Percentiles rank a stretch among this genome's conserved stretches.
These are phyloP conservation scores for Clarireedia monteithiana DNA, from an alignment of 2,329 filamentous ascomycete species.

Conservation along the genomic window DNA sequence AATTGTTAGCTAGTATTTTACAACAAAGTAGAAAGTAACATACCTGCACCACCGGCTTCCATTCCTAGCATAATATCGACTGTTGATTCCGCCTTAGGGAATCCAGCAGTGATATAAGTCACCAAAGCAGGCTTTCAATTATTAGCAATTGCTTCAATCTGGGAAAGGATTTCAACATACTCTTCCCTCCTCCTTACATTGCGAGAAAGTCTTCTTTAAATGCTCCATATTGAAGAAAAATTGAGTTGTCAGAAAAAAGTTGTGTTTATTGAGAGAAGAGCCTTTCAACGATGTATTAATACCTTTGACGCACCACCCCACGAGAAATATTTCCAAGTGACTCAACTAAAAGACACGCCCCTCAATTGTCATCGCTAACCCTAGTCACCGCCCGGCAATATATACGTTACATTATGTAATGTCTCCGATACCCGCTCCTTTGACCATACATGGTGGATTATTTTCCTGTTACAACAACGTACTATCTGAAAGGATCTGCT, in stretches of 20 bases:
- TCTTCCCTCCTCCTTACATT: slow-evolving; percentile 45
- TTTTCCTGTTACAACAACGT: no score
- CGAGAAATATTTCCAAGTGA: neutral
- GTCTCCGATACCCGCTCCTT: no score
- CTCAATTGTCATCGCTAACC: neutral
- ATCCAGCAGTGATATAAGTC: slow-evolving; percentile 94
- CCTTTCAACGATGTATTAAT: neutral
- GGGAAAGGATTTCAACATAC: slow-evolving; percentile 22
- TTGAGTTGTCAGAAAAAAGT: slow-evolving; percentile 11
- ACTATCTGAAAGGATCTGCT: no score
- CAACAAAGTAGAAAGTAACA: slow-evolving; percentile 19
- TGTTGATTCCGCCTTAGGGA: slow-evolving; percentile 73
- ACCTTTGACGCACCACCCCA: no score
- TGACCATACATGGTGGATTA: no score
- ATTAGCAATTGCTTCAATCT: slow-evolving; percentile 8
- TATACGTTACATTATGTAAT: neutral
- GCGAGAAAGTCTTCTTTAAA: slow-evolving; percentile 48
- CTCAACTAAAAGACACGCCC: slow-evolving; percentile 1
- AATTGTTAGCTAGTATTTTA: slow-evolving; percentile 1
- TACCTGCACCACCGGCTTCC: slow-evolving; percentile 88
- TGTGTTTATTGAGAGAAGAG: neutral
- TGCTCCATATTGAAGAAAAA: slow-evolving; percentile 32
- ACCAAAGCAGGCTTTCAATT: slow-evolving; percentile 56
- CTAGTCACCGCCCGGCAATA: neutral
- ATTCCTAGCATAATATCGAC: slow-evolving; percentile 79